Evolutionary conservation across 805 yeast species (phyloP).

Genomic region (Martiniozyma abietophila): DNA sequence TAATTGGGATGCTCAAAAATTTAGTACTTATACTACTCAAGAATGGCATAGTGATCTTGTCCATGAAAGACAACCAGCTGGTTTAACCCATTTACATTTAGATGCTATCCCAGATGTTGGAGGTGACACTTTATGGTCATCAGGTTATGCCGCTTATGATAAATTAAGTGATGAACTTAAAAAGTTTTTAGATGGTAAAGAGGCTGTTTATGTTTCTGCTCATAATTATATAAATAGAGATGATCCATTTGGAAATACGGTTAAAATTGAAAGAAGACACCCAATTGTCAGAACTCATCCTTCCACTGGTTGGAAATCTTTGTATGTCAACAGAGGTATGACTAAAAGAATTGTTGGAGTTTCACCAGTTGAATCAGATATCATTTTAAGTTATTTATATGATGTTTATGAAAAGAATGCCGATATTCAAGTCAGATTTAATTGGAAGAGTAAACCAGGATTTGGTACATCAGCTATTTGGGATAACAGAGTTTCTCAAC

Average conservation of each 20-base stretch:
- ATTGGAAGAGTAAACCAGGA: conserved; percentile 30
- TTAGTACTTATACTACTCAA: conserved; percentile 15
- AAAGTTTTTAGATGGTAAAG: conserved; percentile 42
- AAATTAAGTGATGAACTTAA: conserved; percentile 42
- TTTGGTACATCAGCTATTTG: conserved; percentile 36
- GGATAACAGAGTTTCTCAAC: conserved; percentile 39
- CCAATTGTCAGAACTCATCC: conserved; percentile 58
- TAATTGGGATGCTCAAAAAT: conserved; percentile 11
- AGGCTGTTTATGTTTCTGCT: conserved; percentile 34
- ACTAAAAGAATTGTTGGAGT: conserved; percentile 44
- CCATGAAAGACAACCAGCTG: conserved; percentile 49
- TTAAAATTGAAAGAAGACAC: conserved; percentile 44
- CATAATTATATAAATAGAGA: conserved; percentile 30
- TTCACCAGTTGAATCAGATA: conserved; percentile 39
- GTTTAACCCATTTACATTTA: conserved; percentile 43
- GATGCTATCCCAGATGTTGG: conserved; percentile 41
- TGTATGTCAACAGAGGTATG: conserved; percentile 42
- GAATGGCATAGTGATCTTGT: conserved; percentile 43
- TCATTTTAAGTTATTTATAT: conserved; percentile 38
- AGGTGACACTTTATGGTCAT: conserved; percentile 47
- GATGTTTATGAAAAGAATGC: conserved; percentile 39
- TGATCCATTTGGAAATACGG: conserved; percentile 36
- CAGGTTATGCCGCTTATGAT: conserved; percentile 49
- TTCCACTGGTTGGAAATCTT: conserved; percentile 52
- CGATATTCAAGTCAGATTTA: conserved; percentile 47